Evolutionary conservation across 345 rosid genomes (phyloP).

Genomic region (Rhizophora apiculata): DNA sequence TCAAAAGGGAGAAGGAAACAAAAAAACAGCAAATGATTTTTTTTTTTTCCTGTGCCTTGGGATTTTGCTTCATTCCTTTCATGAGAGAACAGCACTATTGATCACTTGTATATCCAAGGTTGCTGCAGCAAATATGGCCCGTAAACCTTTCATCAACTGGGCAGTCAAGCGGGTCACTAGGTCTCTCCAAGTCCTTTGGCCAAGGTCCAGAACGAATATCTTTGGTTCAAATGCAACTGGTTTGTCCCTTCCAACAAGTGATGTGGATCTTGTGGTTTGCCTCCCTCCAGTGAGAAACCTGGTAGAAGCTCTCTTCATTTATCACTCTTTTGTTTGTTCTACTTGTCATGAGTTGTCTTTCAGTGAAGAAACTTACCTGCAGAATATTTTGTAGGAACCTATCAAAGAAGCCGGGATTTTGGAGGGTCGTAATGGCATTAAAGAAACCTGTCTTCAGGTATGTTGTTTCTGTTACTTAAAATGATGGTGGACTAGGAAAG

Average conservation of each 20-base stretch:
- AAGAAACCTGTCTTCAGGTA: slow-evolving; percentile 99
- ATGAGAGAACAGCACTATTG: slow-evolving; percentile 7
- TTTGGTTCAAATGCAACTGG: slow-evolving; percentile 98
- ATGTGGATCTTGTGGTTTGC: slow-evolving; percentile 97
- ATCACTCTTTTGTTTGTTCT: slow-evolving; percentile 7
- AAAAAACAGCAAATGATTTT: slow-evolving; percentile 2
- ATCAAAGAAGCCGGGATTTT: slow-evolving; percentile 98
- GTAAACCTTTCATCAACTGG: slow-evolving; percentile 91
- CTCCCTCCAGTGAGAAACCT: slow-evolving; percentile 98
- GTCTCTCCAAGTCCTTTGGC: slow-evolving; percentile 97
- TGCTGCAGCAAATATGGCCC: slow-evolving; percentile 70
- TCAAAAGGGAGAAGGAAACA: background rate
- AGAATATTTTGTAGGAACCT: slow-evolving; percentile 62
- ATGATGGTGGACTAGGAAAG: slow-evolving; percentile 8
- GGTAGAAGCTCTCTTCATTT: slow-evolving; percentile 42
- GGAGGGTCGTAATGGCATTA: slow-evolving; percentile 99
- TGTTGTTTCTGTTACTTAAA: slow-evolving; percentile 2
- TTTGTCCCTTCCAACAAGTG: slow-evolving; percentile 92
- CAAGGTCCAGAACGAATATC: slow-evolving; percentile 85
- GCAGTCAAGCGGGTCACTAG: slow-evolving; percentile 92
- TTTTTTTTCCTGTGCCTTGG: background rate
- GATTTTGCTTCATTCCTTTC: slow-evolving; percentile 5
- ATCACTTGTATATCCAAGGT: slow-evolving; percentile 49
- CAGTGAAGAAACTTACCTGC: slow-evolving; percentile 30
- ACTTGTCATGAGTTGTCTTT: slow-evolving; percentile 13